phyloP scores from a whole-genome alignment of 371 early-diverging fungal genomes.

The Mycotypha africana region DNA sequence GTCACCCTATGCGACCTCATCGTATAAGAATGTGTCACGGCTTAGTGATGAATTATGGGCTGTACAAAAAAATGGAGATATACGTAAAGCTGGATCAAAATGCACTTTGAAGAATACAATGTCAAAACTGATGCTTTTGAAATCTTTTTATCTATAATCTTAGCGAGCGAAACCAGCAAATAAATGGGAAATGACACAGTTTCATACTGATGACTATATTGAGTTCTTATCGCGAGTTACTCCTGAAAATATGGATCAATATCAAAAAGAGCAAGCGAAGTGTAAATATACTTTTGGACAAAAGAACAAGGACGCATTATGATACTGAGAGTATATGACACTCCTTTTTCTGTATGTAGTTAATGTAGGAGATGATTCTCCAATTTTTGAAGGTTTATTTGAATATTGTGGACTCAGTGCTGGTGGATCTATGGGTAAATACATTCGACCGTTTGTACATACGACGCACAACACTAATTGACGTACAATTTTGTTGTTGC shows the following conservation, averaged over 20 bases:
- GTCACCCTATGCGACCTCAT: slow-evolving; percentile 98
- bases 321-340: not conserved
- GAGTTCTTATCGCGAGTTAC: slow-evolving; percentile 87
- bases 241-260: slow-evolving; percentile 76
- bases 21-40: slow-evolving; percentile 92
- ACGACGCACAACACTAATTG: not conserved
- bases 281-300: too few relatives aligned
- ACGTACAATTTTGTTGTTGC: not conserved
- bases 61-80: slow-evolving; percentile 82
- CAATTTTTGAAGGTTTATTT: slow-evolving; percentile 88
- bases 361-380: slow-evolving; percentile 79
- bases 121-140: not conserved
- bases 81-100: slow-evolving; percentile 17
- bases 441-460: not conserved
- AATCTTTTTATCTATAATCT: not conserved
- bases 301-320: not conserved
- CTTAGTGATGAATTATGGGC: slow-evolving; percentile 82
- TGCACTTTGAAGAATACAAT: not conserved
- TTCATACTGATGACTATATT: slow-evolving; percentile 96
- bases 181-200: slow-evolving; percentile 85
- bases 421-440: slow-evolving; percentile 82
- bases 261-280: slow-evolving; percentile 55
- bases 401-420: slow-evolving; percentile 90
- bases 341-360: slow-evolving; percentile 13
- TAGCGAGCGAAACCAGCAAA: slow-evolving; percentile 70